A percentile compares a stretch with the other conserved stretches of the same genome.
Evolutionary conservation across 177 flowering plant genomes (phyloP).

Genomic region (Vitis hybrid): DNA sequence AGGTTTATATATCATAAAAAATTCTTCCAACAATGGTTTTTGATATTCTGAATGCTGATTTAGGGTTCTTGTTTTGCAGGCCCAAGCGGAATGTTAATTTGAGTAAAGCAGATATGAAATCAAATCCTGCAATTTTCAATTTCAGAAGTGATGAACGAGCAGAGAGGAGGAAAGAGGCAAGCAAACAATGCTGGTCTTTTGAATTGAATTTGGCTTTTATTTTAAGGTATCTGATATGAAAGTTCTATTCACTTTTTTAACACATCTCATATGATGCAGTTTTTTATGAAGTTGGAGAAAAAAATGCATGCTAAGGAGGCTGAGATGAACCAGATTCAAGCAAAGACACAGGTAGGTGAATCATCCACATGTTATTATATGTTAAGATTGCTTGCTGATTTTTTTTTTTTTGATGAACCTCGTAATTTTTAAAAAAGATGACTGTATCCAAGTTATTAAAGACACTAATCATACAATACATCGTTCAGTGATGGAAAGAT

Average conservation of each 20-base stretch:
- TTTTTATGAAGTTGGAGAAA: slow-evolving; percentile 51
- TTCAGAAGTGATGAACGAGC: slow-evolving; percentile 66
- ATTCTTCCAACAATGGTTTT: background rate
- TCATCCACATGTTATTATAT: background rate
- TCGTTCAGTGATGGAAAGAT: too few relatives aligned
- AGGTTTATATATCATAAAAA: slow-evolving; percentile 31
- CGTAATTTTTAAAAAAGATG: too few relatives aligned
- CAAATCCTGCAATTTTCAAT: slow-evolving; percentile 28
- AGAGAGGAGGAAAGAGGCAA: slow-evolving; percentile 76
- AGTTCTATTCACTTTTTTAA: background rate
- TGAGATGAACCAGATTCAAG: slow-evolving; percentile 61
- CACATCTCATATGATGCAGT: slow-evolving; percentile 32
- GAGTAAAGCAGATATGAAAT: slow-evolving; percentile 24
- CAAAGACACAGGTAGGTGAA: slow-evolving; percentile 54
- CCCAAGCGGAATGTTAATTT: slow-evolving; percentile 22
- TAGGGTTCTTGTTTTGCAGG: slow-evolving; percentile 28
- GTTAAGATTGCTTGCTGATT: too few relatives aligned
- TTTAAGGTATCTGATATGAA: background rate
- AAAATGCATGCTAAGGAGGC: slow-evolving; percentile 64
- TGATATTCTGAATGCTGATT: background rate
- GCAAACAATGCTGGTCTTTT: slow-evolving; percentile 14
- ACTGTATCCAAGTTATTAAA: too few relatives aligned
- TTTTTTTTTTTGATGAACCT: too few relatives aligned
- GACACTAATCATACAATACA: too few relatives aligned
- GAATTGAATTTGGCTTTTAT: background rate